Base-by-base conservation (phyloP, 1,284 basidiomycete species). In the Uromyces viciae-fabae region DNA sequence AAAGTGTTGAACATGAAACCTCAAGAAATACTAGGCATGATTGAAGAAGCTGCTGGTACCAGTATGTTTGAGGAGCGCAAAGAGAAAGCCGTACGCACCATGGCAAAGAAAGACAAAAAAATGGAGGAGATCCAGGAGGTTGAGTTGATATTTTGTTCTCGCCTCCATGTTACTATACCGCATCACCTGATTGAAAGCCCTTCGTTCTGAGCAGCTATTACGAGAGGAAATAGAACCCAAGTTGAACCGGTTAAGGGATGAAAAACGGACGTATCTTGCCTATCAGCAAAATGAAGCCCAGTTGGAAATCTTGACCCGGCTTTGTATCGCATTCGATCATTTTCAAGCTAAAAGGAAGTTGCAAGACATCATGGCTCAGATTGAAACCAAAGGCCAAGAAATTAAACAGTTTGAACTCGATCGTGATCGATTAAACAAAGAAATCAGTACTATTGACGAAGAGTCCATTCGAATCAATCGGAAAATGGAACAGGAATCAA, bases 1-100 rank as follows among this genome's bases (percentile, higher is more conserved):
- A 87, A 93, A 90, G 93, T 99, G 1, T 90, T 99, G 79, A 99
- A 98, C 86, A 99, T 99, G 97, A 92, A 94, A 75, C 95, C 97
- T 0, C 92, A 93, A 87, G 97, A 99, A 86, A 98, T 99, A 82
- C 89, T 99, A 19, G 94, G 95, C 2, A 96, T 99, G 93, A 94
- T 99, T 15, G 97, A 99, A 86, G 97, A 99, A 86, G 97, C 97
- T 0, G 94, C 96, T 0, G 97, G 97, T 1, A 99, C 97, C 69
- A 91, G 95, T 52, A 99, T 99, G 96, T 99, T 98, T 84, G 97
- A 99, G 86, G 96, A 99, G 82, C 90, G 94, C 46, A 99, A 99
- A 86, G 95, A 98, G 85, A 98, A 98, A 86, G 96, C 97, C 9
- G 91, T 92, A 85, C 95, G 94, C 87, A 98, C 94, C 0, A 99